These are phyloP conservation scores for Pistacia atlantica DNA, from an alignment of 345 rosid species.

Conservation along the genomic window DNA sequence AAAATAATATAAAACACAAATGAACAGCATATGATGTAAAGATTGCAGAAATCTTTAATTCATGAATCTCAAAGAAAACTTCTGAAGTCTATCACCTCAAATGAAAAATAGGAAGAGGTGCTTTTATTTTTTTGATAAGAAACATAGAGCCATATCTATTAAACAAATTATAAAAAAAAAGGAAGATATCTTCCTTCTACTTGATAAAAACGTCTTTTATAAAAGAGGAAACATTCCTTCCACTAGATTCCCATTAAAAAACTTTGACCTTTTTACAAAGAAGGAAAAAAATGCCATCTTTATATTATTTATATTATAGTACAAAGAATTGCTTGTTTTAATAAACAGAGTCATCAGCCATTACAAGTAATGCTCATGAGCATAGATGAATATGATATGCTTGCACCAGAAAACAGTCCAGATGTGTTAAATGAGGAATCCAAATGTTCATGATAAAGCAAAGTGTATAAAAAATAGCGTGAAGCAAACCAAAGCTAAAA, in stretches of 20 bases:
- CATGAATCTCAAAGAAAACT: too few species aligned
- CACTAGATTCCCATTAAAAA: background rate
- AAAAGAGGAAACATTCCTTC: background rate
- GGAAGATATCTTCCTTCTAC: background rate
- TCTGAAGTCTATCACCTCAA: too few species aligned
- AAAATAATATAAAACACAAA: background rate
- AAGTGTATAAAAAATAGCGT: background rate
- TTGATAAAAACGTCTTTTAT: background rate
- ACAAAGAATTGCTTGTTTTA: background rate
- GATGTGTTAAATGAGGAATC: background rate
- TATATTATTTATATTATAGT: background rate
- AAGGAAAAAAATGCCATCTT: background rate
- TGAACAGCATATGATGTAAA: too few species aligned
- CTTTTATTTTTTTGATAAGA: too few species aligned
- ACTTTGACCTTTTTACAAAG: background rate
- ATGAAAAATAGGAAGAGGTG: too few species aligned
- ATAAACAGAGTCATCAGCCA: background rate
- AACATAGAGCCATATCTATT: too few species aligned
- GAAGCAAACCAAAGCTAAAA: conserved; percentile 11
- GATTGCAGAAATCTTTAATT: too few species aligned
- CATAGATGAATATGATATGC: background rate
- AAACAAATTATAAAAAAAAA: too few species aligned
- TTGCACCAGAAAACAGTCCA: background rate
- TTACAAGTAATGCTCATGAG: background rate
- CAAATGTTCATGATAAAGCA: background rate